Percentiles rank a stretch among this genome's conserved stretches.
These are phyloP conservation scores for Coniochaeta pulveracea DNA, from an alignment of 2,329 filamentous ascomycete genomes.

Conservation along the genomic window DNA sequence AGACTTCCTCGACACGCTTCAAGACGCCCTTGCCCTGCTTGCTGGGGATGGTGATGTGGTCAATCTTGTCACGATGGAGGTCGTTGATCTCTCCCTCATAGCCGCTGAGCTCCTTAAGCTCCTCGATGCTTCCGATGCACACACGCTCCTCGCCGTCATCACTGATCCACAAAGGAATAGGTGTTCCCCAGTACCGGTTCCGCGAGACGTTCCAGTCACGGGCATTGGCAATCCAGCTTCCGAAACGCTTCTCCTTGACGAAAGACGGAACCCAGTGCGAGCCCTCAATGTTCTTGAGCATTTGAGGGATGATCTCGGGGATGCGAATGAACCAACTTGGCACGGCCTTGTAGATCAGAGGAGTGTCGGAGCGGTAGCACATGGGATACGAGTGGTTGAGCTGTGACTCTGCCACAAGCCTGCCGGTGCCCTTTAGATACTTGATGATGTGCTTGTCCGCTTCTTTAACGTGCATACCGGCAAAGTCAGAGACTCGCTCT, in stretches of 20 bases:
- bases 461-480: slow-evolving; percentile 78
- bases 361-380: slow-evolving; percentile 91
- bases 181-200: slow-evolving; percentile 93
- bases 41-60: slow-evolving; percentile 88
- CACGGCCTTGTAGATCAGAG: slow-evolving; percentile 83
- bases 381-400: slow-evolving; percentile 87
- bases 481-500: slow-evolving; percentile 65
- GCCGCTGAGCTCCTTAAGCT: slow-evolving; percentile 79
- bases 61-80: slow-evolving; percentile 85
- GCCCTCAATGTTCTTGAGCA: slow-evolving; percentile 81
- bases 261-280: slow-evolving; percentile 88
- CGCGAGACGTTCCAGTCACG: slow-evolving; percentile 93
- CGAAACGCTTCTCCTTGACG: slow-evolving; percentile 85
- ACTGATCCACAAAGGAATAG: slow-evolving; percentile 83
- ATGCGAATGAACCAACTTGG: slow-evolving; percentile 94
- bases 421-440: slow-evolving; percentile 64
- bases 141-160: slow-evolving; percentile 80
- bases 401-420: slow-evolving; percentile 75
- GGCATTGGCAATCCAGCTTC: slow-evolving; percentile 83
- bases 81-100: slow-evolving; percentile 74
- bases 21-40: slow-evolving; percentile 77
- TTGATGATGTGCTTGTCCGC: slow-evolving; percentile 89
- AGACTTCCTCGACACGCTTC: slow-evolving; percentile 74
- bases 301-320: slow-evolving; percentile 68
- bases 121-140: slow-evolving; percentile 73